These are phyloP conservation scores for Lentinula sp. DNA, from an alignment of 768 basidiomycete species.

Conservation along the genomic window DNA sequence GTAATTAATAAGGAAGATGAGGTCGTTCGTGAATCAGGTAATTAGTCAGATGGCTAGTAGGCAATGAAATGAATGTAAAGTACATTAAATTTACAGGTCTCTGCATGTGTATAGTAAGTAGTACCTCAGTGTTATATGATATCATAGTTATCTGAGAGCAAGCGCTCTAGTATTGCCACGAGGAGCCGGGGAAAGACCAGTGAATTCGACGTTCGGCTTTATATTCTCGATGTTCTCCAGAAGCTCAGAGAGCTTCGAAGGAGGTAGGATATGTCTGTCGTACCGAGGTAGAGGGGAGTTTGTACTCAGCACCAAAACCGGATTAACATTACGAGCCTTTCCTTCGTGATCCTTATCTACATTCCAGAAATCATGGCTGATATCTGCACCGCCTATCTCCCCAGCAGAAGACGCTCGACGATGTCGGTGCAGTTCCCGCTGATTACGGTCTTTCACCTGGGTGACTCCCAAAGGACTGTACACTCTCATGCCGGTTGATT, in stretches of 20 bases:
- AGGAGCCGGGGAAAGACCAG: slow-evolving; percentile 6
- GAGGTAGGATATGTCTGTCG: slow-evolving; percentile 19
- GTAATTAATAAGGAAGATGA: too few relatives aligned
- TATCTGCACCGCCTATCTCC: slow-evolving; percentile 20
- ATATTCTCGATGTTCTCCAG: slow-evolving; percentile 7
- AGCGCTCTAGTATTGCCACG: background rate
- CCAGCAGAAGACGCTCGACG: slow-evolving; percentile 44
- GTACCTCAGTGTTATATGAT: too few relatives aligned
- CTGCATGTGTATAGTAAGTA: too few relatives aligned
- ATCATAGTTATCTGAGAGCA: background rate
- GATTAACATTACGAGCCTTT: background rate
- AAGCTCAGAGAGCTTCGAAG: slow-evolving; percentile 18
- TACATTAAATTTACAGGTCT: background rate
- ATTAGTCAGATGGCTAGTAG: background rate
- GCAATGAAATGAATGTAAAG: background rate
- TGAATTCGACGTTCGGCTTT: background rate
- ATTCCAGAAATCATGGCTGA: background rate
- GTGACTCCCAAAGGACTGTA: background rate
- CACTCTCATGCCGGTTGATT: background rate
- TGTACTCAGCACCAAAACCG: background rate
- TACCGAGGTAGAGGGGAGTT: slow-evolving; percentile 4
- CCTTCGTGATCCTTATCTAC: background rate
- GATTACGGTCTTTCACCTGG: background rate
- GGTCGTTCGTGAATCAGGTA: too few relatives aligned
- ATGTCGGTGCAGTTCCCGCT: slow-evolving; percentile 16